Percentiles rank a stretch among this genome's conserved stretches.
Evolutionary conservation across 768 basidiomycete genomes (phyloP).

Genomic region (Psilocybe cyanescens): DNA sequence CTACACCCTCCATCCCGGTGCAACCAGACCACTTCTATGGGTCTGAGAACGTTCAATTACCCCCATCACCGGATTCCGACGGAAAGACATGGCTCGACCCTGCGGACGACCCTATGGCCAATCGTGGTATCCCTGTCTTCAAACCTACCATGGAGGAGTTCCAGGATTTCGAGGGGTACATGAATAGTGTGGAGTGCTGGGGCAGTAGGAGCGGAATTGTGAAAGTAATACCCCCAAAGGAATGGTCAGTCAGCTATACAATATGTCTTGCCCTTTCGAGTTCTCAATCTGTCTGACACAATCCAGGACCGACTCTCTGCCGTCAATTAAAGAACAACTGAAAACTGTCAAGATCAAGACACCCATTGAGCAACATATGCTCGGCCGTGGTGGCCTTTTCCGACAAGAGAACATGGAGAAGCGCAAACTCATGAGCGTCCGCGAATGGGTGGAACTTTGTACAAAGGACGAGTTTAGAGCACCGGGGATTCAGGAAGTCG

Average conservation of each 20-base stretch:
- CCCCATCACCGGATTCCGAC: constrained; percentile 67
- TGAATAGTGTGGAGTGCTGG: constrained; percentile 88
- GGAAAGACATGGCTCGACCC: constrained; percentile 73
- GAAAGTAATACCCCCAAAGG: constrained; percentile 93
- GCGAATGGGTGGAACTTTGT: constrained; percentile 87
- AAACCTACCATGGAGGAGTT: constrained; percentile 93
- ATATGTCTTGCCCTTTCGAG: not conserved
- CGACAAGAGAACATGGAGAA: constrained; percentile 92
- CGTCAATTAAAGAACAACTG: constrained; percentile 73
- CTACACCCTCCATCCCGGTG: constrained; percentile 54
- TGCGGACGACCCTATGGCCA: constrained; percentile 78
- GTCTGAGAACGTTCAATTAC: constrained; percentile 47
- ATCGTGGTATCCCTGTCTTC: constrained; percentile 96
- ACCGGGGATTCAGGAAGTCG: constrained; percentile 73
- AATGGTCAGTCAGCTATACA: constrained; percentile 67
- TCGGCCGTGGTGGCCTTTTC: constrained; percentile 85
- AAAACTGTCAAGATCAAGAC: constrained; percentile 76
- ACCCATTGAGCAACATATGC: constrained; percentile 94
- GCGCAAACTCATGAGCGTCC: constrained; percentile 78
- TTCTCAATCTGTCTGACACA: constrained; percentile 18
- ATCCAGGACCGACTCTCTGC: constrained; percentile 70
- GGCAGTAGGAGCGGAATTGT: constrained; percentile 90
- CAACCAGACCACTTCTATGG: constrained; percentile 90
- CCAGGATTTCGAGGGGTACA: constrained; percentile 87
- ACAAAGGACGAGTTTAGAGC: constrained; percentile 71